Conservation (phyloP, 352 stramenopile species). For the Aphanomyces invadans region DNA sequence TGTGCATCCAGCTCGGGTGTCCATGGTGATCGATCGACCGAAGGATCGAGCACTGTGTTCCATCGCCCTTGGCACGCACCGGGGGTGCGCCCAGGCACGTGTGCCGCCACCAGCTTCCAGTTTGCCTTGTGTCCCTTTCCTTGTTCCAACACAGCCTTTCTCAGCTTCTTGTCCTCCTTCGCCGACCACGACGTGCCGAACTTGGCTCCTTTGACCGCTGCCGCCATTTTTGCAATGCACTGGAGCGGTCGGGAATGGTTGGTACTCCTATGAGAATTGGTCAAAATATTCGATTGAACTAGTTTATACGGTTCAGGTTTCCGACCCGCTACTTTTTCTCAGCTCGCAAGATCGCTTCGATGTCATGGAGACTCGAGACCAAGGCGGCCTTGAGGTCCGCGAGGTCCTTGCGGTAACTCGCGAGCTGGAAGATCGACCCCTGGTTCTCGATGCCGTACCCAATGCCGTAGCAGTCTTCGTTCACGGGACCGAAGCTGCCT, state of each 20-base stretch:
- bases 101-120: constrained; percentile 16
- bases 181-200: constrained; percentile 11
- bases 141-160: constrained; percentile 8
- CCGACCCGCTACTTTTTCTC: constrained; percentile 34
- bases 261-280: neutral
- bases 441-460: constrained; percentile 83
- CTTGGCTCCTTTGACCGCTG: constrained; percentile 6
- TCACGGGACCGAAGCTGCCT: constrained; percentile 85
- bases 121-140: constrained; percentile 19
- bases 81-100: neutral
- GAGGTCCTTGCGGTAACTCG: constrained; percentile 73
- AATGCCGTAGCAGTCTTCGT: constrained; percentile 85
- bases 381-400: constrained; percentile 64
- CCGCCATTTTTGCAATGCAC: too few species aligned
- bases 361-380: constrained; percentile 60
- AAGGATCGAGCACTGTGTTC: constrained; percentile 18
- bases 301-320: neutral
- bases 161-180: constrained; percentile 21
- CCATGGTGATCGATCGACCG: constrained; percentile 13
- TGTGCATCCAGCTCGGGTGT: constrained; percentile 14
- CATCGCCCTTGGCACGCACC: constrained; percentile 19
- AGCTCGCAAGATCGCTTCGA: constrained; percentile 51
- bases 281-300: neutral
- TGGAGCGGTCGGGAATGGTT: neutral
- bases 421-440: constrained; percentile 78